Percentiles rank a stretch among this genome's conserved stretches.
Conservation (phyloP, 306 rosid species). For the Quercus bicolor region DNA sequence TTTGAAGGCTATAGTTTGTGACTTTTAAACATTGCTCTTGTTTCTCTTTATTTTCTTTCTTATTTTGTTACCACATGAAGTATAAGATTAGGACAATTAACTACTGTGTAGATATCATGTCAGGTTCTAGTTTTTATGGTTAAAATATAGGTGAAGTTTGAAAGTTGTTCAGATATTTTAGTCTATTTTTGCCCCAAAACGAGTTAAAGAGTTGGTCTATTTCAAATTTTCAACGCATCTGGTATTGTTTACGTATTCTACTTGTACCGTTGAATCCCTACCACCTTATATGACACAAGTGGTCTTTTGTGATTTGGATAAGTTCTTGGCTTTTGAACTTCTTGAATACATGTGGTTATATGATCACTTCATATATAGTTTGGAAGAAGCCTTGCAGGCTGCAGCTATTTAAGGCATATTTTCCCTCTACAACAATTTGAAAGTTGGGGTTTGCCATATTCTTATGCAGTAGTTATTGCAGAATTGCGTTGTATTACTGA, state of each 20-base stretch:
- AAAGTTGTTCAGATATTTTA: not conserved
- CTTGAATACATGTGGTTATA: not conserved
- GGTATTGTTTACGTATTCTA: not conserved
- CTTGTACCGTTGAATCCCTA: not conserved
- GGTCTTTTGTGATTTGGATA: not conserved
- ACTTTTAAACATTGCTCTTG: not conserved
- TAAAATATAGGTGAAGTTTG: not conserved
- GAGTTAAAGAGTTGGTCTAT: not conserved
- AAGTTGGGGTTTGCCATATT: not conserved
- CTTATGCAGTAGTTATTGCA: not conserved
- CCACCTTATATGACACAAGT: not conserved
- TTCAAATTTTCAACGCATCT: not conserved
- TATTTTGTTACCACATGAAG: not conserved
- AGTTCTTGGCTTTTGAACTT: not conserved
- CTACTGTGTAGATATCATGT: not conserved
- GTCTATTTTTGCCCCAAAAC: not conserved
- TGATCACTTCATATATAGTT: not conserved
- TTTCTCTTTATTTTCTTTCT: not conserved
- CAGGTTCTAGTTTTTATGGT: not conserved
- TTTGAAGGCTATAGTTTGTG: slow-evolving; percentile 5
- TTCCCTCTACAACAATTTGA: no score
- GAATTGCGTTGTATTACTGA: not conserved
- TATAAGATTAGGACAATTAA: not conserved
- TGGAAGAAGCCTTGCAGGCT: not conserved
- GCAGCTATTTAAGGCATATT: not conserved